These are phyloP conservation scores for Volvox reticuliferus DNA, from an alignment of 139 green algal species.

Conservation along the genomic window DNA sequence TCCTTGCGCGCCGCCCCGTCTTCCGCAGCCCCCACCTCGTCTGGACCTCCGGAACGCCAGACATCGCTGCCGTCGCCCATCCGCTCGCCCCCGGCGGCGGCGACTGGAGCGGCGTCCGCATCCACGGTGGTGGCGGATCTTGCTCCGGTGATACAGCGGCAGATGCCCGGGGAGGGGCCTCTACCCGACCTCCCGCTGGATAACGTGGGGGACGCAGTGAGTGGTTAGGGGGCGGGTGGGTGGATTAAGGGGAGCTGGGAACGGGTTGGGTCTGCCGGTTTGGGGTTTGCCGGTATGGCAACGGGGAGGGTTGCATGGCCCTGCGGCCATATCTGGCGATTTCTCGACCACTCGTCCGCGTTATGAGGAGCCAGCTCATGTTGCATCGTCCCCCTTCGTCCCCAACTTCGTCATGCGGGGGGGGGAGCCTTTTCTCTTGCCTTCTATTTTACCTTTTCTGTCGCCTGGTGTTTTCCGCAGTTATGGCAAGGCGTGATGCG, in stretches of 20 bases:
- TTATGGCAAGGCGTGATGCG: slow-evolving; percentile 59
- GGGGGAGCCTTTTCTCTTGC: too few species aligned
- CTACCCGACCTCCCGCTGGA: neutral
- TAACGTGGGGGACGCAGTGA: slow-evolving; percentile 20
- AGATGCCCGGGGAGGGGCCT: neutral
- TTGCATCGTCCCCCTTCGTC: too few species aligned
- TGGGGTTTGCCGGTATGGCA: too few species aligned
- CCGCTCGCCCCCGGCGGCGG: neutral
- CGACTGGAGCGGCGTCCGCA: neutral
- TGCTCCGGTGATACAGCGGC: slow-evolving; percentile 48
- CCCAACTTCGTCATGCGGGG: too few species aligned
- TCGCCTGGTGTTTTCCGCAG: neutral
- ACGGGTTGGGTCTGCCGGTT: too few species aligned
- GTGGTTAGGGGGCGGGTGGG: neutral
- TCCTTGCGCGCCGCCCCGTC: slow-evolving; percentile 2
- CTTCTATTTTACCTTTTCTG: too few species aligned
- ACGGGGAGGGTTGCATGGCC: too few species aligned
- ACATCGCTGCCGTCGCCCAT: neutral
- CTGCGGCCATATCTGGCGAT: too few species aligned
- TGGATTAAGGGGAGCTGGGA: too few species aligned
- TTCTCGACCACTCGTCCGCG: too few species aligned
- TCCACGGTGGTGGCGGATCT: slow-evolving; percentile 41
- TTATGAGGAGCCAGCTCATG: too few species aligned
- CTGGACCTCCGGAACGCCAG: neutral
- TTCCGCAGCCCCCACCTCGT: neutral